Percentiles rank a stretch among this genome's conserved stretches.
Conservation (phyloP, 1,284 basidiomycete genomes). For the Boletus semigastroideus region DNA sequence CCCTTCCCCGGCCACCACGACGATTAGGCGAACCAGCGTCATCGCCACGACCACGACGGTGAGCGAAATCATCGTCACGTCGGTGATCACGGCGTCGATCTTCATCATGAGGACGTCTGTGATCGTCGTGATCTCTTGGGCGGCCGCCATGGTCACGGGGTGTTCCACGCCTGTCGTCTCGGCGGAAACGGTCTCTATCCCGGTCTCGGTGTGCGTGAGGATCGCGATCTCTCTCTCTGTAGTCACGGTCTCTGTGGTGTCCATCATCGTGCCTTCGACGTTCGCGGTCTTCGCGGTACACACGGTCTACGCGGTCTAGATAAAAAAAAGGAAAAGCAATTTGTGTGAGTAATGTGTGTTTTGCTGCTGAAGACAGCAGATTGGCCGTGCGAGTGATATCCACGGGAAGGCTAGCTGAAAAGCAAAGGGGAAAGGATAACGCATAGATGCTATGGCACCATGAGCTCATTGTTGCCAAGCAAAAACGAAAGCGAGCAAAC, state of each 20-base stretch:
- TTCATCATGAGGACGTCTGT: slow-evolving; percentile 42
- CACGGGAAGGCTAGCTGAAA: slow-evolving; percentile 56
- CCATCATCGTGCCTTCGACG: slow-evolving; percentile 52
- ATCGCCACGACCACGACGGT: slow-evolving; percentile 38
- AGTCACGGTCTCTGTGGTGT: slow-evolving; percentile 50
- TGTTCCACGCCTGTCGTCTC: slow-evolving; percentile 41
- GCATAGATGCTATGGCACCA: slow-evolving; percentile 57
- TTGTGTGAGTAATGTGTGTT: slow-evolving; percentile 49
- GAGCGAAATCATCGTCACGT: slow-evolving; percentile 46
- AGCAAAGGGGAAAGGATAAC: slow-evolving; percentile 47
- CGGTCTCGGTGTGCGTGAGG: slow-evolving; percentile 42
- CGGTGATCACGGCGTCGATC: slow-evolving; percentile 47
- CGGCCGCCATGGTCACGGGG: slow-evolving; percentile 40
- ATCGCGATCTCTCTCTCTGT: slow-evolving; percentile 42
- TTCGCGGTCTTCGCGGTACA: slow-evolving; percentile 52
- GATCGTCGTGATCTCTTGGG: slow-evolving; percentile 44
- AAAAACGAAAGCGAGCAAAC: slow-evolving; percentile 25
- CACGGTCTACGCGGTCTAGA: slow-evolving; percentile 47
- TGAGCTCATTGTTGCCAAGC: slow-evolving; percentile 46
- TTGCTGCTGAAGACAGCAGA: slow-evolving; percentile 39
- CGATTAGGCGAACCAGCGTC: slow-evolving; percentile 38
- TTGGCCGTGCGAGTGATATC: slow-evolving; percentile 38
- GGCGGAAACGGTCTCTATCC: slow-evolving; percentile 39
- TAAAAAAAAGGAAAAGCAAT: slow-evolving; percentile 43
- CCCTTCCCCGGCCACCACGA: slow-evolving; percentile 40